A percentile compares a stretch with the other conserved stretches of the same genome.
phyloP scores from a whole-genome alignment of 2,329 filamentous ascomycete species.

The Ophiostoma angusticollis region DNA sequence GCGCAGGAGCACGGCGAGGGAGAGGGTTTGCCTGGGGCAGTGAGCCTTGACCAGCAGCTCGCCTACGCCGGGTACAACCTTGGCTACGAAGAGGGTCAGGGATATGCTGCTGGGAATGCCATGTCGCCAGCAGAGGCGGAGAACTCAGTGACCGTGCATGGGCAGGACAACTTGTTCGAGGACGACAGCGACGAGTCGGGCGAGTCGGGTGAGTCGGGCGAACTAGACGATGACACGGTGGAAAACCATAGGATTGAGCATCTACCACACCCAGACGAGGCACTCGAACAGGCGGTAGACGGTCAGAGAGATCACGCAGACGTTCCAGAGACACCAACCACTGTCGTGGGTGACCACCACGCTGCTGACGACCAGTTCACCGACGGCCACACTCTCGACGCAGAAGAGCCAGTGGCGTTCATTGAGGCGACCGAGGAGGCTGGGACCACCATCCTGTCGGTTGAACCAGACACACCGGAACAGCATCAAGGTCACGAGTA shows the following conservation, averaged over 20 bases:
- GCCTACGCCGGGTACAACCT: slow-evolving; percentile 2
- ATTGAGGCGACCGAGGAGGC: no score
- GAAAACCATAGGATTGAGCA: not conserved
- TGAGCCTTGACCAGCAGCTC: not conserved
- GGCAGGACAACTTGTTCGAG: slow-evolving; percentile 24
- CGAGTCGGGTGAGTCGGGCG: not conserved
- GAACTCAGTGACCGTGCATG: slow-evolving; percentile 22
- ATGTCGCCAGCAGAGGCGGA: slow-evolving; percentile 13
- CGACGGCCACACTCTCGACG: no score
- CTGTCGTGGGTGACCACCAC: not conserved
- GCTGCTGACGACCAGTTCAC: no score
- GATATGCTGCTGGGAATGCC: not conserved
- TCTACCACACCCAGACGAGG: not conserved
- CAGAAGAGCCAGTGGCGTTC: no score
- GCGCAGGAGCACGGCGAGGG: no score
- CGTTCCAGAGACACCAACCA: slow-evolving; percentile 8
- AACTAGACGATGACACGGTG: not conserved
- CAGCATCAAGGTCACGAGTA: no score
- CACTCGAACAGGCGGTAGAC: not conserved
- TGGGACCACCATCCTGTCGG: no score
- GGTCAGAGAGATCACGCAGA: not conserved
- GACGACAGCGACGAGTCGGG: slow-evolving; percentile 8
- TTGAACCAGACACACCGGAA: no score
- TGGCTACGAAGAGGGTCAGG: slow-evolving; percentile 1
- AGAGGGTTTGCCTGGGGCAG: no score